Base-by-base conservation (phyloP, 2,329 filamentous ascomycete species). In the Bipolaris cookei region DNA sequence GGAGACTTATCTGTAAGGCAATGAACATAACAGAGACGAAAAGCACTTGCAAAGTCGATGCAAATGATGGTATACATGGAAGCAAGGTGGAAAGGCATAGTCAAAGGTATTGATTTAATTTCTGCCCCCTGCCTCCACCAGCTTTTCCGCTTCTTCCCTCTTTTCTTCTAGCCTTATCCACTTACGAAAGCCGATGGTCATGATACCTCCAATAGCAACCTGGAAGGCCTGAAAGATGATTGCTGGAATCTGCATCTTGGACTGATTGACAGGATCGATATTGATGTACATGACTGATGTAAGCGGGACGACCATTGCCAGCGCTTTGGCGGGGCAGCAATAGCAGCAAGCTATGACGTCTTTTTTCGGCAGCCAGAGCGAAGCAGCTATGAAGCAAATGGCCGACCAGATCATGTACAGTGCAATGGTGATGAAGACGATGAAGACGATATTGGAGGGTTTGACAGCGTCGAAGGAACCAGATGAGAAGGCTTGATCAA, bases 331-430 rank as follows among this genome's bases (percentile, higher is more conserved):
- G 0, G 89, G 88, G 23, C 86, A 87, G 66, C 88, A 90, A 73
- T 91, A 91, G 64, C 88, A 90, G 13, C 90, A 84, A 0, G 89
- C 88, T 47, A 91, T 84, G 0, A 88, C 84, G 65, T 90, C 86
- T 56, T 84, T 82, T 35, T 82, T 83, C 0, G 82, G 76, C 70
- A 90, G 80, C 66, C 82, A 85, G 34, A 81, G 74, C 2, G 83
- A 72, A 1, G 81, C 82, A 1, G 85, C 79, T 35, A 78, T 79
- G 62, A 85, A 85, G 58, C 87, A 90, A 10, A 90, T 81, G 1
- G 80, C 75, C 1, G 88, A 84, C 77, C 89, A 90, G 30, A 90
- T 63, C 21, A 83, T 66, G 66, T 88, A 89, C 8, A 88, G 79
- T 0, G 79, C 83, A n/a, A 90, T 78, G 57, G 88, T 87, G 62